A percentile compares a stretch with the other conserved stretches of the same genome.
Evolutionary conservation across 2,329 filamentous ascomycete species (phyloP).

Genomic region (Scolecobasidium constrictum): DNA sequence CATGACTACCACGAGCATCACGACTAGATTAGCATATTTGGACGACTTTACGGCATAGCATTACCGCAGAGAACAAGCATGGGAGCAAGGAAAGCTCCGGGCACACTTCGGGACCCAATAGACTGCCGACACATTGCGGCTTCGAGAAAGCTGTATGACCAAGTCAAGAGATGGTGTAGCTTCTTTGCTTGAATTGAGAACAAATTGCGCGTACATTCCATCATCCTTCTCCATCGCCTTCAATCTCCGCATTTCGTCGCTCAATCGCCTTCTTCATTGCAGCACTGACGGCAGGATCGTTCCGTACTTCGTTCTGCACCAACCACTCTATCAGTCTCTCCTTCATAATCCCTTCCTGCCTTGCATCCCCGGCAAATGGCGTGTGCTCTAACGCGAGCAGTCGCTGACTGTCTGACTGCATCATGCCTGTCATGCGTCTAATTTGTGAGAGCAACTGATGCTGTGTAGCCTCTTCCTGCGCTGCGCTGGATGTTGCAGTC

Average conservation of each 20-base stretch:
- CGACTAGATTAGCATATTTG: no score
- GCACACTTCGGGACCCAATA: no score
- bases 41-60: no score
- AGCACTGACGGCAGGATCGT: conserved; percentile 70
- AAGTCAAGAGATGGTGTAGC: no score
- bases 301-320: conserved; percentile 72
- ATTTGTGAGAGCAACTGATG: conserved; percentile 40
- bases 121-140: no score
- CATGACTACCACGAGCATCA: no score
- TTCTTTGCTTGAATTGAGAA: no score
- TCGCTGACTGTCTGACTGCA: conserved; percentile 51
- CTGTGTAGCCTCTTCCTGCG: conserved; percentile 2
- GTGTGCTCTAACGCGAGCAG: conserved; percentile 69
- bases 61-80: no score
- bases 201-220: no score
- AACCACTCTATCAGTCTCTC: conserved; percentile 75
- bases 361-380: conserved; percentile 66
- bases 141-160: no score
- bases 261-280: conserved; percentile 60
- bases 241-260: conserved; percentile 21
- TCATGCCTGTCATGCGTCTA: conserved; percentile 39
- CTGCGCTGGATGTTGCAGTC: background rate
- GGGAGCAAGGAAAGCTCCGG: no score
- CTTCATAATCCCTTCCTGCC: conserved; percentile 50
- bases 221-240: background rate